Evolutionary conservation across 2,329 filamentous ascomycete species (phyloP).

Genomic region (Fusarium kyushuense): DNA sequence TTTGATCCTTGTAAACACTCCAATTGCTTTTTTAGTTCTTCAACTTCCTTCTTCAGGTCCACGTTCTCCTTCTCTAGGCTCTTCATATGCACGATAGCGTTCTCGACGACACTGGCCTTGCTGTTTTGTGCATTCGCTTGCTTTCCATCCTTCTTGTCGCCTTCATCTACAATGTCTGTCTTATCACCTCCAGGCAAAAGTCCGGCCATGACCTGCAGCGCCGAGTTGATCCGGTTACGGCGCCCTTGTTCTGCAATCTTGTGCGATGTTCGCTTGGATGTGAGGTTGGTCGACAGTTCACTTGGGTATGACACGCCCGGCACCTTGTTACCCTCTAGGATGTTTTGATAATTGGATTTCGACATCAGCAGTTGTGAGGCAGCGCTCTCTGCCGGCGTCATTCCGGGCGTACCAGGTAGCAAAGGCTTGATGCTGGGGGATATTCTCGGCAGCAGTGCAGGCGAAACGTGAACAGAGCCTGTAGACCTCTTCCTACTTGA

Average conservation of each 20-base stretch:
- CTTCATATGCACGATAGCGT: constrained; percentile 95
- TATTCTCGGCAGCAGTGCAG: constrained; percentile 87
- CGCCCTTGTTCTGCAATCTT: constrained; percentile 98
- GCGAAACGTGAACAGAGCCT: constrained; percentile 82
- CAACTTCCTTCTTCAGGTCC: constrained; percentile 72
- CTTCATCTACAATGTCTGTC: constrained; percentile 57
- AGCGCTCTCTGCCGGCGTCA: constrained; percentile 67
- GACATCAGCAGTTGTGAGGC: constrained; percentile 84
- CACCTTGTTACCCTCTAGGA: constrained; percentile 90
- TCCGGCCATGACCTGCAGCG: constrained; percentile 89
- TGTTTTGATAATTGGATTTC: constrained; percentile 98
- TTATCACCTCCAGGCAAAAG: constrained; percentile 75
- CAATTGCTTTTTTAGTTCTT: constrained; percentile 50
- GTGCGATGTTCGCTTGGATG: constrained; percentile 95
- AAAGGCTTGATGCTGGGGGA: constrained; percentile 95
- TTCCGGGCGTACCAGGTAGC: constrained; percentile 70
- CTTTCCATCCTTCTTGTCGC: constrained; percentile 63
- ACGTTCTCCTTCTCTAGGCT: constrained; percentile 80
- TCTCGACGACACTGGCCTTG: constrained; percentile 97
- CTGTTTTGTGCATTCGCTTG: constrained; percentile 75
- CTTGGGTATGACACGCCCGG: constrained; percentile 92
- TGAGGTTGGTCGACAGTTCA: constrained; percentile 91
- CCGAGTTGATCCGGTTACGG: constrained; percentile 93
- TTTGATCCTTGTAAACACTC: constrained; percentile 44
- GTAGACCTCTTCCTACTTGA: constrained; percentile 78